These are phyloP conservation scores for Babesia caballi DNA, from an alignment of 169 alveolate species.

Conservation along the genomic window DNA sequence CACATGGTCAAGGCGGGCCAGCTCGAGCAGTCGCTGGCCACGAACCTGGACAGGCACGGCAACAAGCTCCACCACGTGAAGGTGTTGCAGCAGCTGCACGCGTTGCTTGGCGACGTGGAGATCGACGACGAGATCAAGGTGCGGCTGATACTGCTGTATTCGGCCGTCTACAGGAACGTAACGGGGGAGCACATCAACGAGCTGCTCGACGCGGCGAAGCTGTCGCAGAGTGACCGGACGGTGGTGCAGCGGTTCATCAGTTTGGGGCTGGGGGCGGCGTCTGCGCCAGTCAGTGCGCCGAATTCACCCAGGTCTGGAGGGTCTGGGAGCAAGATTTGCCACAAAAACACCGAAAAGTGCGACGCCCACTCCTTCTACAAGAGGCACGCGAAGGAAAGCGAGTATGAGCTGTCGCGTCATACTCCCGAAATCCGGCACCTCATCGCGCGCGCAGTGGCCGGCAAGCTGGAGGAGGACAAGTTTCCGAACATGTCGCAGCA, in stretches of 20 bases:
- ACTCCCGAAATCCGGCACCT: conserved; percentile 29
- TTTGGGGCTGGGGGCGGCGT: background rate
- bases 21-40: conserved; percentile 76
- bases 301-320: background rate
- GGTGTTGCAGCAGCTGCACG: conserved; percentile 13
- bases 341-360: conserved; percentile 11
- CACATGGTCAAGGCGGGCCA: conserved; percentile 65
- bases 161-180: conserved; percentile 50
- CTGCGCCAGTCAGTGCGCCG: background rate
- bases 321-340: background rate
- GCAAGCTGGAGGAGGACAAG: conserved; percentile 19
- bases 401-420: conserved; percentile 57
- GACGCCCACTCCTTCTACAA: conserved; percentile 41
- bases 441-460: background rate
- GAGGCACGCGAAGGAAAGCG: conserved; percentile 5
- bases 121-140: conserved; percentile 63
- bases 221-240: background rate
- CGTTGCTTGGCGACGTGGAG: conserved; percentile 29
- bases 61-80: conserved; percentile 60
- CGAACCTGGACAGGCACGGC: conserved; percentile 74
- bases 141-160: conserved; percentile 70
- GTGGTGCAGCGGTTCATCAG: background rate
- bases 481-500: conserved; percentile 23
- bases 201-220: background rate
- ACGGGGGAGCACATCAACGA: background rate